A percentile compares a stretch with the other conserved stretches of the same genome.
Conservation (phyloP, 345 rosid species). For the Conringia planisiliqua region DNA sequence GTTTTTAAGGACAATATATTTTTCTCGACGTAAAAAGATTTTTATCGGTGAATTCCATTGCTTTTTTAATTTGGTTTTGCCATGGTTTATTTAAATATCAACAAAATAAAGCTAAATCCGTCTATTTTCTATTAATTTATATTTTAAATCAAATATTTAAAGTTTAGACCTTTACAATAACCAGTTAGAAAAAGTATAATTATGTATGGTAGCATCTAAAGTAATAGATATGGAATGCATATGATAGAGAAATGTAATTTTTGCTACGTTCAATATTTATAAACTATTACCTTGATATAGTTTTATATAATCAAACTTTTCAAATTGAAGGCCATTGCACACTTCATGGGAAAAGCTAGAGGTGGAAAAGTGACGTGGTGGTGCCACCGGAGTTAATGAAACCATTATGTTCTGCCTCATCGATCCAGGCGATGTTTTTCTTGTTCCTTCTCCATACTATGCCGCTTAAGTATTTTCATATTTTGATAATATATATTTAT, state of each 20-base stretch:
- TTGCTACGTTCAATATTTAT: background rate
- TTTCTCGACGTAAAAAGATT: background rate
- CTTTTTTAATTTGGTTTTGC: background rate
- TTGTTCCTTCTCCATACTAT: conserved; percentile 77
- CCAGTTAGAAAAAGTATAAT: background rate
- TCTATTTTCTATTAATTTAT: no score
- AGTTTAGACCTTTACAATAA: background rate
- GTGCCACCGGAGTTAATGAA: conserved; percentile 90
- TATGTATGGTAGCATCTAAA: no score
- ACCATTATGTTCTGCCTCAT: conserved; percentile 77
- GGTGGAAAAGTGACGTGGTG: conserved; percentile 59
- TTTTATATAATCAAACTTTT: no score
- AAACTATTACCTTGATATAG: no score
- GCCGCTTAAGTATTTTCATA: conserved; percentile 52
- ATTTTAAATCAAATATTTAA: no score
- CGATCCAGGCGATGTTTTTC: conserved; percentile 79
- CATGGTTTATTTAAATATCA: background rate
- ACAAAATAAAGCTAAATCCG: no score
- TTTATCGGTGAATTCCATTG: background rate
- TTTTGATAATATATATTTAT: background rate
- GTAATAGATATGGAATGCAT: no score
- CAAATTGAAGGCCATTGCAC: conserved; percentile 58
- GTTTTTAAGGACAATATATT: background rate
- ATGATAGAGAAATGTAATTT: no score
- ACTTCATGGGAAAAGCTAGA: conserved; percentile 72